These are phyloP conservation scores for Collybia nuda DNA, from an alignment of 768 basidiomycete species.

Conservation along the genomic window DNA sequence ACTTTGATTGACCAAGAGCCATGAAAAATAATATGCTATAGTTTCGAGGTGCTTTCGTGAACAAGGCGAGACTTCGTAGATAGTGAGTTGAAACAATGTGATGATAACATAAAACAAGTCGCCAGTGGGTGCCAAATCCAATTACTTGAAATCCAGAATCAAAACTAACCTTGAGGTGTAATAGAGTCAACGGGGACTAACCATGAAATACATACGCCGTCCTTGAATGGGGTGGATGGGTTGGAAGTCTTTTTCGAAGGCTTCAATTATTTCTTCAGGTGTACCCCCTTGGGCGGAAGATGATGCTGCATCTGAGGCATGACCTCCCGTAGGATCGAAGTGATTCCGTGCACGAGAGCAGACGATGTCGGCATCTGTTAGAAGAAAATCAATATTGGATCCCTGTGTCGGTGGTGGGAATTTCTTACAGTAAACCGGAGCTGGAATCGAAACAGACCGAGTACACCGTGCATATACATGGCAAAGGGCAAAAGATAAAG, in stretches of 20 bases:
- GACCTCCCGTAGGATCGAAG: slow-evolving; percentile 49
- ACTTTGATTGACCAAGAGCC: no score
- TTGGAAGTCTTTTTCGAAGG: slow-evolving; percentile 50
- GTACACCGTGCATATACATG: slow-evolving; percentile 82
- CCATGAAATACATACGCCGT: slow-evolving; percentile 40
- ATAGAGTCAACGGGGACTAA: slow-evolving; percentile 14
- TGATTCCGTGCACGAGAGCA: slow-evolving; percentile 65
- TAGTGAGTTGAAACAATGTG: no score
- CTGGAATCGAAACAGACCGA: slow-evolving; percentile 82
- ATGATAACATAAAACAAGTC: no score
- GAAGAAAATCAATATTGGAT: neutral
- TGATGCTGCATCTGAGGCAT: slow-evolving; percentile 39
- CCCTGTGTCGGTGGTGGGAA: neutral
- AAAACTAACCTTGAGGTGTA: no score
- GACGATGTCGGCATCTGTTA: slow-evolving; percentile 71
- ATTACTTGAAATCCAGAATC: no score
- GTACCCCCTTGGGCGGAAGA: slow-evolving; percentile 30
- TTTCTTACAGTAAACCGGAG: slow-evolving; percentile 76
- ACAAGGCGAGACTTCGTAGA: no score
- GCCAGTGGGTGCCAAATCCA: no score
- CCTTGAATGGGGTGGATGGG: slow-evolving; percentile 33
- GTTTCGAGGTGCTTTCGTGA: no score
- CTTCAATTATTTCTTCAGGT: slow-evolving; percentile 36
- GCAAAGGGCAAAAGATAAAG: slow-evolving; percentile 69
- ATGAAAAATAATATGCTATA: no score